Conservation (phyloP, 176 grass and related monocot species). For the Oryza officinalis region DNA sequence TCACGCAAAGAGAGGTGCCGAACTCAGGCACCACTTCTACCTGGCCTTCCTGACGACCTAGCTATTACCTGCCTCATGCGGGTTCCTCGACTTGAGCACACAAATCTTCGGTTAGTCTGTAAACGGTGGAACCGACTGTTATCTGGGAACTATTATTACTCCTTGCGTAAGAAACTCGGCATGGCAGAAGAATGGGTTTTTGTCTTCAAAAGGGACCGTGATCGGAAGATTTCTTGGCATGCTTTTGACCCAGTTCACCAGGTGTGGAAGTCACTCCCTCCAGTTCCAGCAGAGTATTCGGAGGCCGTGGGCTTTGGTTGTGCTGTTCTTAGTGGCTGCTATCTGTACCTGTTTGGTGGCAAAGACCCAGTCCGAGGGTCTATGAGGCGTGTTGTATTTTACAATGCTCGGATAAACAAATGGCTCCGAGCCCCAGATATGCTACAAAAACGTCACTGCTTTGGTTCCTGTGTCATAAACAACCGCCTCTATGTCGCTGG, state of each 20-base stretch:
- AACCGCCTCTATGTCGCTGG: constrained; percentile 93
- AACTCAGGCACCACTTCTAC: constrained; percentile 66
- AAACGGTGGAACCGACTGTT: constrained; percentile 79
- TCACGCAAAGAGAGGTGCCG: constrained; percentile 65
- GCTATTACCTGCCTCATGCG: constrained; percentile 87
- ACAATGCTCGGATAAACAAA: constrained; percentile 87
- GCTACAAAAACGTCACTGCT: constrained; percentile 82
- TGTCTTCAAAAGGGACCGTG: constrained; percentile 76
- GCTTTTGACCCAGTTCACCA: constrained; percentile 84
- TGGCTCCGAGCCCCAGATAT: constrained; percentile 92
- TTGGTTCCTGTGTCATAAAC: constrained; percentile 84
- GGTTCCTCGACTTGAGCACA: constrained; percentile 65
- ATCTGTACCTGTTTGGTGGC: constrained; percentile 90
- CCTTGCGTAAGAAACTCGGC: constrained; percentile 68
- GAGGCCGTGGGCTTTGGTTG: constrained; percentile 81
- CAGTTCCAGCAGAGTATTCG: constrained; percentile 76
- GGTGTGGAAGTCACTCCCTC: constrained; percentile 83
- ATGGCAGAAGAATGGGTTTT: constrained; percentile 93
- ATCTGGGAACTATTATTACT: constrained; percentile 87
- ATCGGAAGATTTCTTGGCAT: constrained; percentile 86
- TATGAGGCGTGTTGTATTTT: constrained; percentile 91
- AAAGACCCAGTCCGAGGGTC: constrained; percentile 74
- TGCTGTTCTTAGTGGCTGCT: constrained; percentile 77
- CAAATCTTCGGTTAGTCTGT: constrained; percentile 69
- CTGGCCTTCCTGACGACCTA: constrained; percentile 92